Evolutionary conservation across 2,329 filamentous ascomycete genomes (phyloP), one percentile per base, ranked within the genome.

Genomic region (Calonectria pseudoreteaudii): DNA sequence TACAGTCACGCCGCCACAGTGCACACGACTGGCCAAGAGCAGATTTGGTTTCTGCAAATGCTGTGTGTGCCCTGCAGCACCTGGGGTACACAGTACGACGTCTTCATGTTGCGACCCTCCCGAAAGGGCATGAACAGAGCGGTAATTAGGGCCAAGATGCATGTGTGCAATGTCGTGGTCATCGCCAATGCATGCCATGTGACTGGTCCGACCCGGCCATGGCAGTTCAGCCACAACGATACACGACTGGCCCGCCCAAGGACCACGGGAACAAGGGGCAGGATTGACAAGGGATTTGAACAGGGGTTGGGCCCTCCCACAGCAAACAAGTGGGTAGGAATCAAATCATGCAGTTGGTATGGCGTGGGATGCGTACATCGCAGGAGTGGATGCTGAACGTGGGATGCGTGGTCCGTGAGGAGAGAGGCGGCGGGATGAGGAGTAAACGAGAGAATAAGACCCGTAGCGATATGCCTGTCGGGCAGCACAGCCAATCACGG

Each of bases 131-230:
- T 49, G 41, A 47, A 18, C 8, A 23, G 38, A 49, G 56, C 26
- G 44, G 67, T 50, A 62, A 50, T 52, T 65, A 71, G 41, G 30
- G 62, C 30, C 41, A 47, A 47, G 62, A 53, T 60, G 50, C 34
- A 64, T 66, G 60, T 23, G 49, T 31, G 23, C 52, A 58, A 56
- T 50, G 65, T 60, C 10, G 30, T 26, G 47, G 67, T 70, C 49
- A 58, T 72, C 70, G 26, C 49, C 50, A 68, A 58, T 68, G 41
- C 31, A 23, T 38, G 53, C 64, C 44, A 60, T 67, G 70, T 72
- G 38, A 72, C 70, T 72, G 70, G 68, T 3, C 20, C 44, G n/a
- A 34, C 44, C n/a, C 18, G 20, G 44, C 14, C 38, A 23, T 58
- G 38, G 52, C 34, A 66, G 30, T 28, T 20, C 64, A 66, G 53